These are phyloP conservation scores for Lasiosphaeria ovina DNA, from an alignment of 495 filamentous ascomycete species.

Conservation along the genomic window DNA sequence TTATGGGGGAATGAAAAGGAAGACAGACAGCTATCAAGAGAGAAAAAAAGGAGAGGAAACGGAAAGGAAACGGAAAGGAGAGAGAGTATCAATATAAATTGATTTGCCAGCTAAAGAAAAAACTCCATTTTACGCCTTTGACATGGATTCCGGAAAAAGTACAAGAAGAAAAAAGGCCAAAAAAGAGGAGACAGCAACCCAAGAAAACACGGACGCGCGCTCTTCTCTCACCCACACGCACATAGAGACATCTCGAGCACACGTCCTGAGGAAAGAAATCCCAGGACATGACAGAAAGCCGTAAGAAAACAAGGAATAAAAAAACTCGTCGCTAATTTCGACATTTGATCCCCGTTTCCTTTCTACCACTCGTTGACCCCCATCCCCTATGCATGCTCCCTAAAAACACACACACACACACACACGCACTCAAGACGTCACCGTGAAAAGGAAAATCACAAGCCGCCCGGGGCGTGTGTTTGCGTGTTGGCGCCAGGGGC, in stretches of 20 bases:
- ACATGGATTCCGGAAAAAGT: neutral
- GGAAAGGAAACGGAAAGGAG: neutral
- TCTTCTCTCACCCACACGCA: neutral
- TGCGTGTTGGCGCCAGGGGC: slow-evolving; percentile 43
- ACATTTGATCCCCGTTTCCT: too few relatives aligned
- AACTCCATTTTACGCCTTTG: neutral
- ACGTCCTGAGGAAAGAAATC: too few relatives aligned
- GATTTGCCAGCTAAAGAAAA: neutral
- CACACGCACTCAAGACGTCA: neutral
- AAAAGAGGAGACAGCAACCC: neutral
- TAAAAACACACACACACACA: neutral
- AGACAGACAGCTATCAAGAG: too few relatives aligned
- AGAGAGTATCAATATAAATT: neutral
- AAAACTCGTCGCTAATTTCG: too few relatives aligned
- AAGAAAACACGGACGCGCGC: neutral
- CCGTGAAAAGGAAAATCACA: too few relatives aligned
- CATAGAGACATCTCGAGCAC: too few relatives aligned
- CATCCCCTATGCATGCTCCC: too few relatives aligned
- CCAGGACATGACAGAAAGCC: too few relatives aligned
- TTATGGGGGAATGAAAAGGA: too few relatives aligned
- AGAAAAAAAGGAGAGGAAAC: neutral
- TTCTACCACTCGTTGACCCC: too few relatives aligned
- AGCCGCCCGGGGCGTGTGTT: slow-evolving; percentile 11
- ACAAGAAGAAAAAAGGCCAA: neutral
- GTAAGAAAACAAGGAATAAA: too few relatives aligned